phyloP scores from a whole-genome alignment of 2,329 filamentous ascomycete genomes.

The Polytolypa hystricis region DNA sequence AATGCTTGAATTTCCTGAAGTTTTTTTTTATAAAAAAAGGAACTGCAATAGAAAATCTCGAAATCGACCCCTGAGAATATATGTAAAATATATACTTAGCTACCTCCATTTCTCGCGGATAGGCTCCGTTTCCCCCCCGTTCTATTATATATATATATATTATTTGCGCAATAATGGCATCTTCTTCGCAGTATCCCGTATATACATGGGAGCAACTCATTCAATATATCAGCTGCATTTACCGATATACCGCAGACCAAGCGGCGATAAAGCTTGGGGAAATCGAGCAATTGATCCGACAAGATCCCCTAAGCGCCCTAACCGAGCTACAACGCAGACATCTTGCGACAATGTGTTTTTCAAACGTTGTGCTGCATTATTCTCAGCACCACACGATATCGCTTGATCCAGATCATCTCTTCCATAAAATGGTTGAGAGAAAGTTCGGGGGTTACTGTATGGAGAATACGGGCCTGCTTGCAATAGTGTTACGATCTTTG shows the following conservation, averaged over 20 bases:
- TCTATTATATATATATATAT: no score
- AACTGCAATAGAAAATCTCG: no score
- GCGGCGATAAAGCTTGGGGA: constrained; percentile 16
- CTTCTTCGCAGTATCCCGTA: constrained; percentile 14
- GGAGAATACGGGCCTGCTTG: constrained; percentile 47
- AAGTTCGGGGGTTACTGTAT: constrained; percentile 50
- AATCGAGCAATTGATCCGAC: constrained; percentile 18
- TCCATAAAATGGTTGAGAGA: constrained; percentile 41
- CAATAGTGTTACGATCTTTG: constrained; percentile 39
- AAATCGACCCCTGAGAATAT: no score
- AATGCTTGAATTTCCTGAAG: no score
- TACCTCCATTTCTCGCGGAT: no score
- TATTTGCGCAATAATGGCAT: no score
- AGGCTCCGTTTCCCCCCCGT: no score
- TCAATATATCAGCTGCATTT: constrained; percentile 25
- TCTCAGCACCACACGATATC: constrained; percentile 38
- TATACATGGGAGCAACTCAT: constrained; percentile 28
- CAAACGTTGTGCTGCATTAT: constrained; percentile 47
- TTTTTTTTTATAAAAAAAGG: no score
- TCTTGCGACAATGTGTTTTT: constrained; percentile 42
- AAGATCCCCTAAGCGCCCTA: constrained; percentile 23
- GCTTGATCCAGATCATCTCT: constrained; percentile 40
- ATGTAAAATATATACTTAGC: no score
- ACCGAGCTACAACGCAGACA: constrained; percentile 32
- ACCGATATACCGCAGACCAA: constrained; percentile 9